Evolutionary conservation across 352 stramenopile genomes (phyloP).

Genomic region (Pythium insidiosum): DNA sequence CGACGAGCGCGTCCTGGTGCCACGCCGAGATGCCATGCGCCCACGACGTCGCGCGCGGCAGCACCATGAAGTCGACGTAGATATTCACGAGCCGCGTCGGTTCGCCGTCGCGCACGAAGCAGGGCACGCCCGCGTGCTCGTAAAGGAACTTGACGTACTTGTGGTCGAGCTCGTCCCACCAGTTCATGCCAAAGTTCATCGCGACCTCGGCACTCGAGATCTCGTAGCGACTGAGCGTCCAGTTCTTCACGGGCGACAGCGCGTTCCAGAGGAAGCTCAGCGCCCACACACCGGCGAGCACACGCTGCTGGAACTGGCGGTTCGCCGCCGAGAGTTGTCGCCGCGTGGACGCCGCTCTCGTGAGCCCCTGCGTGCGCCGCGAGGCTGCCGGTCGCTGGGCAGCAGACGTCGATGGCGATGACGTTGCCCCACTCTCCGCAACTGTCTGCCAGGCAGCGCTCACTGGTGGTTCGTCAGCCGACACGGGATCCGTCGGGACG

Average conservation of each 20-base stretch:
- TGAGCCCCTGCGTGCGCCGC: too few relatives aligned
- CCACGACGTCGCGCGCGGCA: not conserved
- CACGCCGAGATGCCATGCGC: not conserved
- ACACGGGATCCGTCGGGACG: too few relatives aligned
- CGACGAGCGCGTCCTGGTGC: constrained; percentile 1
- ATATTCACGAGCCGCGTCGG: constrained; percentile 2
- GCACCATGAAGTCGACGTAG: constrained; percentile 6
- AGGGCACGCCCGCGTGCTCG: constrained; percentile 1
- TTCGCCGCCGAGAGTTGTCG: too few relatives aligned
- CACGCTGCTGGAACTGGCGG: not conserved
- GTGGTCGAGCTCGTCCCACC: not conserved
- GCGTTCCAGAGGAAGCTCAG: constrained; percentile 2
- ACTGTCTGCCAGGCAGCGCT: too few relatives aligned
- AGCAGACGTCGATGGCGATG: too few relatives aligned
- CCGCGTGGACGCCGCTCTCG: too few relatives aligned
- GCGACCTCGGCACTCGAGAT: not conserved
- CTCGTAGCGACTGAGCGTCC: constrained; percentile 1
- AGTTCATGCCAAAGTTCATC: not conserved
- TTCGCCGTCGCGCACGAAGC: not conserved
- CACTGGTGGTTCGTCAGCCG: too few relatives aligned
- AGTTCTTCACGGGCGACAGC: constrained; percentile 2
- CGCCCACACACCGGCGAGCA: not conserved
- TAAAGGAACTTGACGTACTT: constrained; percentile 4
- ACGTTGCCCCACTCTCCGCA: too few relatives aligned
- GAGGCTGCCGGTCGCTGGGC: too few relatives aligned